A percentile compares a stretch with the other conserved stretches of the same genome.
phyloP scores from a whole-genome alignment of 768 basidiomycete genomes.

The Pleurotus djamor region DNA sequence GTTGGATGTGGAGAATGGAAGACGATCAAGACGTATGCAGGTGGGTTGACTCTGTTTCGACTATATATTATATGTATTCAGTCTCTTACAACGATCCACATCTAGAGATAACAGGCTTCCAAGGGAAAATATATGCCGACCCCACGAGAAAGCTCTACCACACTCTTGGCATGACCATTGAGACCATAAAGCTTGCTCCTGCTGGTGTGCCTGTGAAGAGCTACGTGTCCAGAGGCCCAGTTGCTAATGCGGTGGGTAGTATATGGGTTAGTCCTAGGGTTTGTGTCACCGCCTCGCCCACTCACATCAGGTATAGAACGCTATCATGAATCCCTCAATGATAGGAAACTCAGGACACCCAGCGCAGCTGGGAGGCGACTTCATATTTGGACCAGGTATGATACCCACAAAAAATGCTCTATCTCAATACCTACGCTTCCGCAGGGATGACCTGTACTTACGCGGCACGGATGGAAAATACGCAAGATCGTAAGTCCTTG shows the following conservation, averaged over 20 bases:
- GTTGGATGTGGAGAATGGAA: slow-evolving; percentile 63
- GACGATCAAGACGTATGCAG: slow-evolving; percentile 45
- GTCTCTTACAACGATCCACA: no score
- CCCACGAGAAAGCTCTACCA: slow-evolving; percentile 58
- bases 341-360: slow-evolving; percentile 63
- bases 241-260: slow-evolving; percentile 33
- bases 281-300: background rate
- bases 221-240: slow-evolving; percentile 34
- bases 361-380: slow-evolving; percentile 62
- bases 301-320: background rate
- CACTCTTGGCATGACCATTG: slow-evolving; percentile 54
- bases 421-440: background rate
- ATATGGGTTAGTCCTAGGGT: slow-evolving; percentile 35
- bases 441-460: slow-evolving; percentile 46
- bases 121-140: slow-evolving; percentile 60
- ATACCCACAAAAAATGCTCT: slow-evolving; percentile 4
- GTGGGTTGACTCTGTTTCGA: slow-evolving; percentile 21
- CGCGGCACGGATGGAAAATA: slow-evolving; percentile 58
- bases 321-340: slow-evolving; percentile 26
- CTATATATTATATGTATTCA: background rate
- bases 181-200: slow-evolving; percentile 44
- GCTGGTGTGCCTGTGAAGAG: slow-evolving; percentile 38
- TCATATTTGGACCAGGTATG: slow-evolving; percentile 56
- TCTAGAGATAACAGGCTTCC: slow-evolving; percentile 43
- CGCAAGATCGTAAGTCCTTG: slow-evolving; percentile 50